phyloP scores from a whole-genome alignment of 176 grass and related monocot species.

The Elaeis guineensis region DNA sequence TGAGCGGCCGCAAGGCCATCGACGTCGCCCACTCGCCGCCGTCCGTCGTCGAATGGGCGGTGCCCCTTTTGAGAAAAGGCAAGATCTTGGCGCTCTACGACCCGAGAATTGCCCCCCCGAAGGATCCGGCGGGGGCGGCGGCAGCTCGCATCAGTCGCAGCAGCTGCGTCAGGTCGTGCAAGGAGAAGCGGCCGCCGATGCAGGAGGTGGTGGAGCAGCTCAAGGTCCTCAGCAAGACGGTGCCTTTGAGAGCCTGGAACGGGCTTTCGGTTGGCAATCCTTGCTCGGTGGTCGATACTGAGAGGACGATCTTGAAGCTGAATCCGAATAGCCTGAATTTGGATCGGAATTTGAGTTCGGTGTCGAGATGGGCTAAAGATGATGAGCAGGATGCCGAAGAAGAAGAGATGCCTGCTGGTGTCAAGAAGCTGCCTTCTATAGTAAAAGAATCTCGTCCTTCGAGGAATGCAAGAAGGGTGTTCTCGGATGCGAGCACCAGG shows the following conservation, averaged over 20 bases:
- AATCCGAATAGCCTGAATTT: background rate
- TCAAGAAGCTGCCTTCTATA: conserved; percentile 15
- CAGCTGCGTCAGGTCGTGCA: conserved; percentile 71
- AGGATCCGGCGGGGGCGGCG: conserved; percentile 37
- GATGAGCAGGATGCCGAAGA: conserved; percentile 16
- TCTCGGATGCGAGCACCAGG: conserved; percentile 35
- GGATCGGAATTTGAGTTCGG: background rate
- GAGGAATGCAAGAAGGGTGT: conserved; percentile 40
- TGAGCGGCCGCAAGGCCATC: conserved; percentile 93
- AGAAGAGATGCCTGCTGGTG: conserved; percentile 36
- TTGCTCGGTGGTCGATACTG: conserved; percentile 75
- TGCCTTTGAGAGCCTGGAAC: conserved; percentile 68
- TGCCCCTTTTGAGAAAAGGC: conserved; percentile 73
- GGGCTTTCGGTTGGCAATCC: conserved; percentile 70
- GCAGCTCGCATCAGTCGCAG: conserved; percentile 65
- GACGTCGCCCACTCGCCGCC: conserved; percentile 92
- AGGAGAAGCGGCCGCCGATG: conserved; percentile 77
- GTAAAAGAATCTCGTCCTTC: conserved; percentile 40
- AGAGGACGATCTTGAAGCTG: conserved; percentile 49
- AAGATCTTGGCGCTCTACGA: conserved; percentile 68
- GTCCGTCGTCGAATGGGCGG: conserved; percentile 93
- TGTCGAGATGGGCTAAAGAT: background rate
- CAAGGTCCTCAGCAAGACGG: conserved; percentile 38
- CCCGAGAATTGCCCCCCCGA: conserved; percentile 58
- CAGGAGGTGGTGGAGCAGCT: conserved; percentile 67